Conservation (phyloP, 495 filamentous ascomycete genomes). For the Annulohypoxylon moriforme region DNA sequence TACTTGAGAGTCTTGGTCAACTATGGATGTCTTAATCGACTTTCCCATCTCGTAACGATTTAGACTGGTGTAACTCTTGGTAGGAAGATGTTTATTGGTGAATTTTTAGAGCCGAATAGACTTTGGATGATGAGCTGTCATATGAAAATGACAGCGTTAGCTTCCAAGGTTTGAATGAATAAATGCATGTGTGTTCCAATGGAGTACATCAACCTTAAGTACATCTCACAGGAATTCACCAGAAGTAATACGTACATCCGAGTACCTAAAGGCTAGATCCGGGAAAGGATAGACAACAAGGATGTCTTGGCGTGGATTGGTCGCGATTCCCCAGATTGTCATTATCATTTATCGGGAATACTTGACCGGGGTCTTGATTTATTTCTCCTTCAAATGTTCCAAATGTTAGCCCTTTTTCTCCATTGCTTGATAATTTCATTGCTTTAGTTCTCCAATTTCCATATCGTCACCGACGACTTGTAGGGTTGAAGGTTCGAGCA, state of each 20-base stretch:
- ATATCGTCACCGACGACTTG: slow-evolving; percentile 8
- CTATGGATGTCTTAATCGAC: neutral
- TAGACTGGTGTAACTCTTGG: neutral
- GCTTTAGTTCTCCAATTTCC: neutral
- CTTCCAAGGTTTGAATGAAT: neutral
- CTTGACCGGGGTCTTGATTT: slow-evolving; percentile 29
- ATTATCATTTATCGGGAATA: slow-evolving; percentile 17
- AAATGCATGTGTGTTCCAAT: slow-evolving; percentile 13
- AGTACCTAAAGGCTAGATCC: slow-evolving; percentile 23
- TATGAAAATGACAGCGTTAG: slow-evolving; percentile 8
- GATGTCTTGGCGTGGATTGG: slow-evolving; percentile 36
- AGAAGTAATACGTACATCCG: neutral
- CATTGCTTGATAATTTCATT: neutral
- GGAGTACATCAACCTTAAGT: slow-evolving; percentile 21
- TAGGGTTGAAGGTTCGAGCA: slow-evolving; percentile 24
- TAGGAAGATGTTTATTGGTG: slow-evolving; percentile 3
- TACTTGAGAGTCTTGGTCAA: neutral
- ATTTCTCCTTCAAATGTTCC: slow-evolving; percentile 14
- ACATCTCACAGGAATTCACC: neutral
- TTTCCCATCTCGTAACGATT: neutral
- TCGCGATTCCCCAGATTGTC: slow-evolving; percentile 45
- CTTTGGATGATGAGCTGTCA: slow-evolving; percentile 10
- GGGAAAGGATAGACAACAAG: slow-evolving; percentile 30
- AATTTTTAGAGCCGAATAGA: neutral
- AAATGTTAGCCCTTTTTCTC: slow-evolving; percentile 2